Evolutionary conservation across 805 yeast genomes (phyloP).

Genomic region (Kodamaea neixiangensis): DNA sequence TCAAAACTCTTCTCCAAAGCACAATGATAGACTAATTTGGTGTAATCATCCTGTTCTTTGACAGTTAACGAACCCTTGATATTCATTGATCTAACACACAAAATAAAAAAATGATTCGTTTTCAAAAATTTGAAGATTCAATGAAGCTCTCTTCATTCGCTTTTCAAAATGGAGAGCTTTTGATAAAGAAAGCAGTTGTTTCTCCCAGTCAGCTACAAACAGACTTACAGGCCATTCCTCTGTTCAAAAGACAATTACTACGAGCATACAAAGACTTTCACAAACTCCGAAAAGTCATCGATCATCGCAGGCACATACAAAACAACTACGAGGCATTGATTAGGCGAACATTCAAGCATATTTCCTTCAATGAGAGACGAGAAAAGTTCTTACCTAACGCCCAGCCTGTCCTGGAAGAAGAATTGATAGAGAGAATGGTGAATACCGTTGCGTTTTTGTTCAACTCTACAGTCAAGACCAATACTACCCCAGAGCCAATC

Average conservation of each 20-base stretch:
- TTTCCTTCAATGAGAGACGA: slow-evolving; percentile 20
- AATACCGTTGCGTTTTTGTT: slow-evolving; percentile 34
- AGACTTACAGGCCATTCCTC: not conserved
- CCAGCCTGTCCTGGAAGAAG: slow-evolving; percentile 12
- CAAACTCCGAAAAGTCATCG: slow-evolving; percentile 29
- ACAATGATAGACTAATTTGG: not conserved
- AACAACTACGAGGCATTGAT: slow-evolving; percentile 12
- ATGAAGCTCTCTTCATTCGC: not conserved
- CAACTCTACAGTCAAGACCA: slow-evolving; percentile 28
- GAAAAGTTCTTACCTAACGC: slow-evolving; percentile 11
- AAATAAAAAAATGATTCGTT: not conserved
- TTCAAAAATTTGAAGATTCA: not conserved
- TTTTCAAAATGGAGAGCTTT: slow-evolving; percentile 5
- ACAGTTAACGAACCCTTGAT: not conserved
- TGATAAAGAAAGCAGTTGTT: slow-evolving; percentile 3
- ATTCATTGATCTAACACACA: not conserved
- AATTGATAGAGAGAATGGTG: slow-evolving; percentile 21
- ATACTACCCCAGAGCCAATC: slow-evolving; percentile 11
- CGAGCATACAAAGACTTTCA: slow-evolving; percentile 34
- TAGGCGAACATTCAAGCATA: slow-evolving; percentile 26
- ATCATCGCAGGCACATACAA: slow-evolving; percentile 2
- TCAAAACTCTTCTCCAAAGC: not conserved
- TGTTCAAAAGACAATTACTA: slow-evolving; percentile 16
- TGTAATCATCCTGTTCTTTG: not conserved
- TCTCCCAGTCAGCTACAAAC: not conserved